Evolutionary conservation across 306 rosid genomes (phyloP), one percentile per base, ranked within the genome.

Genomic region (Acacia acuminata): DNA sequence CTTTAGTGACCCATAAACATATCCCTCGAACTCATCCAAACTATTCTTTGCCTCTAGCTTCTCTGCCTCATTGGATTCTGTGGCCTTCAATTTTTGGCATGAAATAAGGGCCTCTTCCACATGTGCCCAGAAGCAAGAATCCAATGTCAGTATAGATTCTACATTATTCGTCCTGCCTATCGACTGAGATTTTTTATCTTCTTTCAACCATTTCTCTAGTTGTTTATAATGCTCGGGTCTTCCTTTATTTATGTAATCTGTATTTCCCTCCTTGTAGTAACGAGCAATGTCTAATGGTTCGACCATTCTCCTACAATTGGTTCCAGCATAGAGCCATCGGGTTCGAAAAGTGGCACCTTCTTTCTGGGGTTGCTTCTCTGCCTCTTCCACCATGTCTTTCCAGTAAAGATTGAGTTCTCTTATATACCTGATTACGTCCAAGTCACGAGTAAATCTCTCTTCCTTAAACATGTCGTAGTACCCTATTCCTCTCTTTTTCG

Each of bases 381-480:
- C 91, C 38, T 88, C 90, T 67, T 73, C 75, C 20, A 94, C 96
- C 87, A 32, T 30, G 5, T 85, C 43, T 20, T 27, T 32, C 97
- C 94, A 92, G 50, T 92, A 92, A 1, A 7, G 16, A 34, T 32
- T 79, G 69, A 92, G 91, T 1, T 3, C 40, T 81, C 44, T 90
- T 14, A 58, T 82, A n/a, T 0, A 81, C 71, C 0, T 3, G 10
- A 25, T 43, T 16, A 63, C 88, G 12, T 70, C 32, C 0, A 27
- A 27, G 72, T 92, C 93, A 3, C 16, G 4, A 4, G 24, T 0
- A 5, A 2, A 17, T 0, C 2, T 1, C 38, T 5, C 8, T 0
- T 47, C 84, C 78, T 84, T 92, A 89, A 77, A 91, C 72, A 80
- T 63, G 75, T 92, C 97, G 40, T 91, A 90, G 84, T 92, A 92